Conservation (phyloP, 495 filamentous ascomycete species). For the Hypoxylon crocopeplum region DNA sequence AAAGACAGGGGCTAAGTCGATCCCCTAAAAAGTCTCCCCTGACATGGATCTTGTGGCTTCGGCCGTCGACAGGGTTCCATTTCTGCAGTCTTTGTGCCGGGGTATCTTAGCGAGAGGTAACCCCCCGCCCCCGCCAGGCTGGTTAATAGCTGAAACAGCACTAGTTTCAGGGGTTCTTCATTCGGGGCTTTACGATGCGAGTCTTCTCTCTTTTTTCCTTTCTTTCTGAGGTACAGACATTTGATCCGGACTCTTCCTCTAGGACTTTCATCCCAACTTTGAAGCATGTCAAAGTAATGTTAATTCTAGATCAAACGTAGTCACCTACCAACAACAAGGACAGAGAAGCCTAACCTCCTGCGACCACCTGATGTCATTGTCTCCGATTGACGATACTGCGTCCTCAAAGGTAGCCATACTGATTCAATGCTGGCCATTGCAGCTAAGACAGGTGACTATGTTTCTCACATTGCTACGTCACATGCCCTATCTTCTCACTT, state of each 20-base stretch:
- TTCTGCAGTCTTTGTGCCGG: neutral
- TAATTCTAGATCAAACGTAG: neutral
- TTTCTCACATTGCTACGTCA: conserved; percentile 5
- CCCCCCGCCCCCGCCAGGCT: conserved; percentile 17
- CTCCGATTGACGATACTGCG: neutral
- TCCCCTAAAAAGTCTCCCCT: conserved; percentile 21
- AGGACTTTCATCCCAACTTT: neutral
- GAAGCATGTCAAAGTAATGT: conserved; percentile 2
- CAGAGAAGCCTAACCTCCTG: neutral
- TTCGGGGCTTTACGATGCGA: conserved; percentile 11
- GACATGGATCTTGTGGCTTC: conserved; percentile 2
- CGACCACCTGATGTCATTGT: neutral
- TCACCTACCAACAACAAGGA: too few relatives aligned
- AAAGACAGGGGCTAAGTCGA: conserved; percentile 21
- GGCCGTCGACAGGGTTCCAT: neutral
- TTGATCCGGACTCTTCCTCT: neutral
- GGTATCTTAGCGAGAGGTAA: conserved; percentile 30
- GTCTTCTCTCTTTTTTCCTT: neutral
- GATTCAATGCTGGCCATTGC: conserved; percentile 15
- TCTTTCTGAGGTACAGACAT: too few relatives aligned
- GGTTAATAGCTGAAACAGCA: conserved; percentile 27
- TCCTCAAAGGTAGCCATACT: neutral
- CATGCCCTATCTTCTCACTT: conserved; percentile 2
- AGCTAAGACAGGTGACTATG: neutral
- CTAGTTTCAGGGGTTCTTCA: conserved; percentile 31